Percentiles rank a stretch among this genome's conserved stretches.
Conservation (phyloP, 1,284 basidiomycete species). For the Rhodotorula mucilaginosa region DNA sequence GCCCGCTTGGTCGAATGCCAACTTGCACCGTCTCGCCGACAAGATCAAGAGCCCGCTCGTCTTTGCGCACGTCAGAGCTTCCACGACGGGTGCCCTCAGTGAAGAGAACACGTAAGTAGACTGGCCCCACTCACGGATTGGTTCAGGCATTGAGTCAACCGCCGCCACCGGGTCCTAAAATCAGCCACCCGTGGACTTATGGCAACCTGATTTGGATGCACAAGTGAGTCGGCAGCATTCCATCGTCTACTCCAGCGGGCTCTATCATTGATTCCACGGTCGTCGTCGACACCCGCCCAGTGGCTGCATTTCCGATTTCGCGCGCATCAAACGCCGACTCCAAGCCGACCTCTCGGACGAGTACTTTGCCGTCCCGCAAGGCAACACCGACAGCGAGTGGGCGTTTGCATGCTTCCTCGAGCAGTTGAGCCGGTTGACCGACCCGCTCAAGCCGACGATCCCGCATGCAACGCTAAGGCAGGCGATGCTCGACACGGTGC, state of each 20-base stretch:
- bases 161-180: no score
- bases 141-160: no score
- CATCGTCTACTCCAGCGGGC: not conserved
- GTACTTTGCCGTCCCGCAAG: slow-evolving; percentile 78
- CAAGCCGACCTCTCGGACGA: slow-evolving; percentile 71
- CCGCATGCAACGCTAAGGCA: slow-evolving; percentile 63
- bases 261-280: not conserved
- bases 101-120: slow-evolving; percentile 71
- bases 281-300: not conserved
- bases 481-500: slow-evolving; percentile 83
- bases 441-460: slow-evolving; percentile 69
- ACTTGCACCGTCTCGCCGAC: slow-evolving; percentile 81
- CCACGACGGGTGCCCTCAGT: slow-evolving; percentile 56
- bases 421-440: slow-evolving; percentile 61
- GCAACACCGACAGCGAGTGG: slow-evolving; percentile 92
- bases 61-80: slow-evolving; percentile 55
- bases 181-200: slow-evolving; percentile 32
- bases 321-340: slow-evolving; percentile 71
- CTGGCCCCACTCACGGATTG: no score
- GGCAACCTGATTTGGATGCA: slow-evolving; percentile 78
- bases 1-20: slow-evolving; percentile 85
- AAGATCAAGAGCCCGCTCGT: slow-evolving; percentile 92
- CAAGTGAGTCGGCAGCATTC: slow-evolving; percentile 61
- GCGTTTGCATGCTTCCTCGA: slow-evolving; percentile 80
- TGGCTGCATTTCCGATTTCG: slow-evolving; percentile 70